Base-by-base conservation (phyloP, 2,329 filamentous ascomycete genomes). In the Claviceps digitariae region DNA sequence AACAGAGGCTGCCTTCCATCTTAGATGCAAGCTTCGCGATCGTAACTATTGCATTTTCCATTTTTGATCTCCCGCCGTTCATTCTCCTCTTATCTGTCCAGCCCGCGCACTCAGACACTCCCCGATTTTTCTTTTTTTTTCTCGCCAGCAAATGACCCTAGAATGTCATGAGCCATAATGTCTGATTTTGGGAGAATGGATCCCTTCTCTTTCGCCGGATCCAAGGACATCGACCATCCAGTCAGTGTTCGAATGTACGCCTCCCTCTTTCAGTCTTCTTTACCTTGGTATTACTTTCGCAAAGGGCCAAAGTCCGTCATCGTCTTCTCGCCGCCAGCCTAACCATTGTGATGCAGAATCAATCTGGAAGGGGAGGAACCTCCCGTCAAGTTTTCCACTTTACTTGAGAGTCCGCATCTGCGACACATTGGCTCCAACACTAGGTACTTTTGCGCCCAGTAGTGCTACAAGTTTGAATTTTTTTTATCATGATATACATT, bases 151-250 rank as follows among this genome's bases (percentile, higher is more conserved):
- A n/a, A 27, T 2, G 25, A 12, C 51, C 43, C 31, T 55, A 60
- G 51, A 52, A 66, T 67, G 65, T 60, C 55, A 58, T 66, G 63
- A 66, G 48, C 47, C 34, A 54, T 47, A 55, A 71, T 70, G 67
- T 54, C 66, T 59, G 67, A 70, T 56, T 69, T 68, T 62, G 68
- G 67, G 61, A 67, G 65, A 54, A 96, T 96, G 89, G 93, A 98
- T 71, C 86, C 90, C 51, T 96, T 95, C 70, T 95, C 90, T 31
- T 97, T 97, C 73, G 90, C 89, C 60, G 88, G 84, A 64, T 95
- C 93, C 55, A 86, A 89, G 59, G 83, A 87, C 68, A 77, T 97
- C 61, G 78, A 89, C 61, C 80, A 90, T 58, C 82, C 86, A 21
- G 75, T 85, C 60, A 81, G 74, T 70, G 74, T 85, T 62, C 79